phyloP scores from a whole-genome alignment of 805 yeast species.

The Cephaloascus fragrans region DNA sequence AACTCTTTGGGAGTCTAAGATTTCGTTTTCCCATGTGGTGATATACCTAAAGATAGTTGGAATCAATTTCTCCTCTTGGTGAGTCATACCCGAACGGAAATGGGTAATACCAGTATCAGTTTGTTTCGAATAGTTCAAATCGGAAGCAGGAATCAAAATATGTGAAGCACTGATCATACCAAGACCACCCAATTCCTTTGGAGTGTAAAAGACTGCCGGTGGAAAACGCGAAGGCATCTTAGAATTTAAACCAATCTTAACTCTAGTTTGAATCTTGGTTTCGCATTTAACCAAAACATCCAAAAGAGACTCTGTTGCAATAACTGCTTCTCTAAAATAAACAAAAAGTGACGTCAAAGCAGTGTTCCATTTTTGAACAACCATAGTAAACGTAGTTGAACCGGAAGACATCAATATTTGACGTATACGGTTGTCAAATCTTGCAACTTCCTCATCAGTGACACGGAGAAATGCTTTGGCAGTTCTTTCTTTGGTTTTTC shows the following conservation, averaged over 20 bases:
- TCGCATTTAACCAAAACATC: constrained; percentile 86
- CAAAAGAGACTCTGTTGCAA: constrained; percentile 67
- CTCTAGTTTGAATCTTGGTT: constrained; percentile 87
- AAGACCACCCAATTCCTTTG: constrained; percentile 92
- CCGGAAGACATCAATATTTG: constrained; percentile 94
- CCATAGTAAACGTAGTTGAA: constrained; percentile 87
- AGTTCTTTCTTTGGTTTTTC: constrained; percentile 68
- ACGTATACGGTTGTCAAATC: constrained; percentile 74
- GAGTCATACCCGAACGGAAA: constrained; percentile 88
- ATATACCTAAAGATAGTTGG: constrained; percentile 93
- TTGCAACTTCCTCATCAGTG: constrained; percentile 66
- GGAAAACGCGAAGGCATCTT: constrained; percentile 99
- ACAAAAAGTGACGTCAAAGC: constrained; percentile 79
- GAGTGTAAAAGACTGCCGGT: constrained; percentile 97
- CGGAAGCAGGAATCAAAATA: constrained; percentile 88
- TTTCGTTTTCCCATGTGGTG: constrained; percentile 95
- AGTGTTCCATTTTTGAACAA: constrained; percentile 94
- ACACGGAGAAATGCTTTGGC: constrained; percentile 85
- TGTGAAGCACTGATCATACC: constrained; percentile 98
- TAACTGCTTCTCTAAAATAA: constrained; percentile 88
- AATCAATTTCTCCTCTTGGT: constrained; percentile 67
- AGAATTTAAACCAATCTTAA: constrained; percentile 89
- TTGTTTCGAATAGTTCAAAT: constrained; percentile 82
- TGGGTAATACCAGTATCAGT: constrained; percentile 93
- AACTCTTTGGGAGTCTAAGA: constrained; percentile 86